phyloP scores from a whole-genome alignment of 83 land plant genomes.

The Picea abies region DNA sequence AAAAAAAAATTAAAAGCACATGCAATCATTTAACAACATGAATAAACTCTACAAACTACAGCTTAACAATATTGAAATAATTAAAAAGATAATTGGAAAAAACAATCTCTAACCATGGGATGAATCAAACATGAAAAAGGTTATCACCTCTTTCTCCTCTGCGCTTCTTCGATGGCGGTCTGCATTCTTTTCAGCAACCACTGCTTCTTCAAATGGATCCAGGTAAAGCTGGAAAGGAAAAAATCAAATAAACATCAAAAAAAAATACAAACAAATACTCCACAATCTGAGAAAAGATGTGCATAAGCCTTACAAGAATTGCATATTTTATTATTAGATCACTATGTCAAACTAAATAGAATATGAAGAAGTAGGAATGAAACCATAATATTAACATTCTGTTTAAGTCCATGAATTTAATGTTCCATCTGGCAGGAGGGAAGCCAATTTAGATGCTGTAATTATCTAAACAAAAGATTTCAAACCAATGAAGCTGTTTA shows the following conservation, averaged over 20 bases:
- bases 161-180: conserved; percentile 80
- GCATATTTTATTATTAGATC: too few relatives aligned
- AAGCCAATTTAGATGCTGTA: too few relatives aligned
- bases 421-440: too few relatives aligned
- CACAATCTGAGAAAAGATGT: background rate
- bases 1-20: background rate
- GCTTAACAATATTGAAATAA: background rate
- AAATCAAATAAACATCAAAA: background rate
- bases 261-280: background rate
- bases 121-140: background rate
- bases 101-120: background rate
- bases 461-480: too few relatives aligned
- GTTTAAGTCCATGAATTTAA: too few relatives aligned
- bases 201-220: conserved; percentile 93
- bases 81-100: too few relatives aligned
- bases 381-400: too few relatives aligned
- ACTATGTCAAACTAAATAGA: too few relatives aligned
- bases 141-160: conserved; percentile 67
- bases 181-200: conserved; percentile 54
- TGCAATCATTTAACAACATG: background rate
- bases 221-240: conserved; percentile 41
- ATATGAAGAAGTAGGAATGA: too few relatives aligned
- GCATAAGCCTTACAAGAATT: background rate
- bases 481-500: too few relatives aligned
- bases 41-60: background rate